Evolutionary conservation across 805 yeast species (phyloP), one percentile per base, ranked within the genome.

Genomic region (Kazachstania africana): DNA sequence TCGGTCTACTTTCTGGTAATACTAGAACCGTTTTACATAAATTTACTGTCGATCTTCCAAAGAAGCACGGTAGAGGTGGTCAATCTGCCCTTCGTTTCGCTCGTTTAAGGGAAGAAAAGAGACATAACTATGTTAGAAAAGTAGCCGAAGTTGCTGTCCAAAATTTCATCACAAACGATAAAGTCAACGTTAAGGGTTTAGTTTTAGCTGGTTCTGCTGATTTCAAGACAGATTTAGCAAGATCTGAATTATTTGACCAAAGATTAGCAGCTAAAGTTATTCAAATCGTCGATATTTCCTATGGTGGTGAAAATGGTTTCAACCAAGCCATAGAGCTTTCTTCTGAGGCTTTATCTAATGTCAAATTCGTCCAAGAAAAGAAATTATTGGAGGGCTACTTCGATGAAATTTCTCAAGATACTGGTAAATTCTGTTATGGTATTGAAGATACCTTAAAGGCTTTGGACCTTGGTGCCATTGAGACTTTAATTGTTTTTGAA

Each of bases 41-140:
- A 62, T 91, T 91, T 63, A 80, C 85, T 2, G 99, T 91, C 35
- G 99, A 91, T 61, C 69, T 91, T 50, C 99, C 99, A 50, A 91
- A 91, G 69, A 91, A 91, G 83, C 98, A 91, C 70, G 98, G 98
- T 53, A 81, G 98, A 72, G 98, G 98, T 81, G 98, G 98, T 79
- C 98, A 91, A 68, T 91, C 99, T 40, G 98, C 99, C 27, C 58
- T 91, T 47, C 97, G 99, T 83, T 91, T 91, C 69, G 78, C 96
- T 16, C 87, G 99, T 71, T 71, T 91, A 60, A 81, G 99, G 72
- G 98, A 91, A 49, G 98, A 91, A 64, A 91, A 91, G 61, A 84
- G 99, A 68, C 99, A 91, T 62, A 91, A 91, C 60, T 91, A 91
- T 64, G 93, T 91, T 39, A 75, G 99, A 64, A 91, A 91, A 55